Base-by-base conservation (phyloP, 2,329 filamentous ascomycete genomes). In the Ascocoryne sarcoides region DNA sequence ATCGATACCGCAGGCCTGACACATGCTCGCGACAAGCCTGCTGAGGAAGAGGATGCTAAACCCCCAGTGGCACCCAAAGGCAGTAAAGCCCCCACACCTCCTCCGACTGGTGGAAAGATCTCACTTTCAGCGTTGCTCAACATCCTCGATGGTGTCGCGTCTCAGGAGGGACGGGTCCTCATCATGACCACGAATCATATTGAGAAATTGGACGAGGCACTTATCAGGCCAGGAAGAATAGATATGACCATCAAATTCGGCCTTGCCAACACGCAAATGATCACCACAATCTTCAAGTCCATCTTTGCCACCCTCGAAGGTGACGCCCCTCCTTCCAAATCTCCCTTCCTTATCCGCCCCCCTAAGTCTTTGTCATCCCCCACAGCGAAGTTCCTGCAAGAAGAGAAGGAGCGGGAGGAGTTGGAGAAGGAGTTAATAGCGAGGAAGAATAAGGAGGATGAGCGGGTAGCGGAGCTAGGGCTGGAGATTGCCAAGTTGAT, bases 1-100 rank as follows among this genome's bases (percentile, higher is more conserved):
- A 82, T 88, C 40, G 83, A 88, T 56, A 80, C 73, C 1, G 82
- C 81, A 2, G 82, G 82, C 4, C 66, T 86, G 31, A 81, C 78
- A 0, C 73, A 81, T 48, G 48, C 53, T 33, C 45, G 51, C 40
- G 42, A 56, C 42, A 17, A 49, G 48, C 17, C 40, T 45, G 29
- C 20, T 30, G 31, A 43, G 9, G 9, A 26, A 9, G 47, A 46
- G 8, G 30, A 48, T 20, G 23, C 40, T 3, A 46, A 48, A 18
- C 37, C 37, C 39, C 47, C 29, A 67, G 26, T 42, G 2, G 43
- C 37, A 4, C 42, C 49, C 2, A 40, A 37, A 5, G 32, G 37
- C 28, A 40, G 26, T 21, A 37, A 20, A 9, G 16, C 35, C 12
- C 26, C 23, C 12, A 35, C 36, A 14, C 34, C 42, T 12, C 30